Evolutionary conservation across 352 stramenopile species (phyloP), one percentile per base, ranked within the genome.

Genomic region (Phytopythium mirpurense): DNA sequence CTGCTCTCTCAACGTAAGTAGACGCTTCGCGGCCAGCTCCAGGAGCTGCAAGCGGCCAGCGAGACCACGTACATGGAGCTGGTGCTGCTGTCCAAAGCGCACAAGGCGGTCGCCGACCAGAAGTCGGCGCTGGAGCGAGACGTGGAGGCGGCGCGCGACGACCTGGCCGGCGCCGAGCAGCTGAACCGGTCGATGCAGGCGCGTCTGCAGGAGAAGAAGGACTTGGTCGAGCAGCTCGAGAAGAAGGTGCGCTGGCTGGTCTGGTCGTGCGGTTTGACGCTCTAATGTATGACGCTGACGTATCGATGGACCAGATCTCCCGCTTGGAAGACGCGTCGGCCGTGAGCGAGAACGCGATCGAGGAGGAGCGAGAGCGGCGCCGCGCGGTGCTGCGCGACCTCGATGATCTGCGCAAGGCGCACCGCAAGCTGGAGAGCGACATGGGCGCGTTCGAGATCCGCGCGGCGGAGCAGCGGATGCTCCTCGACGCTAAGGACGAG

Each of bases 41-140:
- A 72, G 24, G 77, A 88, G 26, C 67, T 85, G 35, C 71, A 74
- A 0, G 52, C 73, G 11, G 72, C 78, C 18, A 74, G 80, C 34
- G 80, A 91, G 35, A 77, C 64, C 37, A 84, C 77, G 21, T 93
- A 88, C 62, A 90, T 87, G 46, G 78, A 93, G 54, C 64, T 93
- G 1, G 78, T 93, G 5, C 42, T 93, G 44, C 52, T 93, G 7
- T 79, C 80, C 8, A 93, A 93, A 51, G 83, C 78, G 2, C 78
- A 93, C 59, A 88, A 91, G 62, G 68, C 67, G 23, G 52, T 88
- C 36, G 62, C 57, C 14, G 77, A 87, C 11, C 78, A 93, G 52
- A 87, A 86, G 19, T 57, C 74, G 23, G 67, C 44, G n/a, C 46
- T 78, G 19, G 62, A 74, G 40, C 68, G 63, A 31, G 71, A 85